A percentile compares a stretch with the other conserved stretches of the same genome.
Conservation (phyloP, 805 yeast genomes). For the Ogataea allantospora region DNA sequence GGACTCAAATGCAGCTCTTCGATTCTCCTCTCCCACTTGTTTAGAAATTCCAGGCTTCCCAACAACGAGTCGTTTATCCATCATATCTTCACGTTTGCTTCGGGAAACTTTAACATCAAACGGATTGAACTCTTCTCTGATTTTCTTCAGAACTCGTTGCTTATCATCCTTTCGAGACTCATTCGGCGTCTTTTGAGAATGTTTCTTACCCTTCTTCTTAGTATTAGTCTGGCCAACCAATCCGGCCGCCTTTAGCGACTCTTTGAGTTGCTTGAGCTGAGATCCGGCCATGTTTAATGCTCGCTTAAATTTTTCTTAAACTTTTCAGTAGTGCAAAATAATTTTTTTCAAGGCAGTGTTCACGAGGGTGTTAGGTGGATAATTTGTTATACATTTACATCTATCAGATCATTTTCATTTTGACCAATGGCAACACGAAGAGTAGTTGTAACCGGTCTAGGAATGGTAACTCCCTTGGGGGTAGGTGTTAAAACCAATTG, state of each 20-base stretch:
- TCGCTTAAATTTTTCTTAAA: conserved; percentile 3
- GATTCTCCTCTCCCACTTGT: conserved; percentile 63
- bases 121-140: conserved; percentile 84
- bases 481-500: conserved; percentile 58
- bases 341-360: conserved; percentile 10
- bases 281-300: conserved; percentile 62
- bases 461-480: conserved; percentile 84
- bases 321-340: conserved; percentile 3
- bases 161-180: conserved; percentile 72
- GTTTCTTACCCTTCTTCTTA: conserved; percentile 52
- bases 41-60: conserved; percentile 71
- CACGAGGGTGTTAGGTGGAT: not conserved
- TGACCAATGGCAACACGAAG: conserved; percentile 36
- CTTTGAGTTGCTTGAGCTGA: conserved; percentile 80
- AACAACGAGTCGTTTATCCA: conserved; percentile 46
- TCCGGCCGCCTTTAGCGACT: conserved; percentile 72
- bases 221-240: conserved; percentile 81
- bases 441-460: conserved; percentile 92
- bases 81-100: conserved; percentile 54
- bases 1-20: conserved; percentile 61
- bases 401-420: not conserved
- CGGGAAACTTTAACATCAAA: conserved; percentile 77
- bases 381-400: not conserved
- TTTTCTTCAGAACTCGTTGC: conserved; percentile 50
- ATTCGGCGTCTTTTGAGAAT: conserved; percentile 50